Evolutionary conservation across 768 basidiomycete species (phyloP), one percentile per base, ranked within the genome.

Genomic region (Cubamyces sp.): DNA sequence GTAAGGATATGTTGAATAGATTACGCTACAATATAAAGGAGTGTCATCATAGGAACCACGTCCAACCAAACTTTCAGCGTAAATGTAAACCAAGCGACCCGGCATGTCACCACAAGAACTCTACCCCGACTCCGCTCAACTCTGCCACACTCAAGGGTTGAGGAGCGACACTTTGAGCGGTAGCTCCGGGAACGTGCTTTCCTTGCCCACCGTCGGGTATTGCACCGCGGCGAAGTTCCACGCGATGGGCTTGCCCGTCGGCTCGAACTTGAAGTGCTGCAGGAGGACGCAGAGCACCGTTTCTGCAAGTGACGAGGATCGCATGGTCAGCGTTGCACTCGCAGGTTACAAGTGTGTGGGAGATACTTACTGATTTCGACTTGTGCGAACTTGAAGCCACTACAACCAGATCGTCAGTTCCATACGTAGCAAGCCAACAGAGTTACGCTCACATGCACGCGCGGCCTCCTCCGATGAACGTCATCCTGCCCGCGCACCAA

Each of bases 351-450:
- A 46, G 5, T 21, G 12, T 5, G n/a, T 7, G 3, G 15, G 9
- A 0, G 23, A n/a, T 3, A 56, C 64, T 8, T 15, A 62, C 64
- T 62, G 14, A 61, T 54, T 14, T 66, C 65, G 25, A 66, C 49
- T 18, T 66, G 65, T 6, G 65, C 60, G 54, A 66, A 60, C 42
- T 62, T 66, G 65, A 66, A 66, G 42, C 65, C 65, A n/a, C 60
- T 66, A 46, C 21, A 47, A 21, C 37, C 15, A 23, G 26, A 18
- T 16, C 19, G 25, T 49, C 48, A 49, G 19, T 11, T 26, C 12
- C 25, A 3, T 3, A 14, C 3, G 3, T 6, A 3, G 5, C 14
- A 3, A 5, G 12, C 45, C 45, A 7, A 39, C 34, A 7, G 28
- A 19, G 21, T 7, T 0, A 14, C 9, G 12, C 61, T 51, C 23